phyloP scores from a whole-genome alignment of 139 green algal genomes.

The Micractinium conductrix region DNA sequence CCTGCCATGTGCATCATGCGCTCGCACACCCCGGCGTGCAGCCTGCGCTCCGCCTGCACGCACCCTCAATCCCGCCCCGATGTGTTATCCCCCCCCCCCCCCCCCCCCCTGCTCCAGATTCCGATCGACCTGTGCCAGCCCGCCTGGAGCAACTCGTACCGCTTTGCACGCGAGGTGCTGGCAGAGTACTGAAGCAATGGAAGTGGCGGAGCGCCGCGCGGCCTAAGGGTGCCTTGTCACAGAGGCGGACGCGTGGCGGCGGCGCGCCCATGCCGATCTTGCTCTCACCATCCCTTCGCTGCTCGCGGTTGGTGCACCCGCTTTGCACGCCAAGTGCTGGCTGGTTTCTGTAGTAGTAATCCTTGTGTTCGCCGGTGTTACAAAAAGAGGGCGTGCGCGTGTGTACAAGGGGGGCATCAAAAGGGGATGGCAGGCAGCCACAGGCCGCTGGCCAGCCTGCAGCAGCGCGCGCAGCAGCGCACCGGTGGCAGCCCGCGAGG shows the following conservation, averaged over 20 bases:
- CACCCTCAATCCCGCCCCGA: not conserved
- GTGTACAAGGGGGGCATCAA: not conserved
- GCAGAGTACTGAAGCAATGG: conserved; percentile 34
- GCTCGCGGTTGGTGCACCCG: no score
- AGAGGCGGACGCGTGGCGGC: not conserved
- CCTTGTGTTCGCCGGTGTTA: no score
- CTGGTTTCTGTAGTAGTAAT: conserved; percentile 22
- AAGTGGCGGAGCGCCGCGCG: no score
- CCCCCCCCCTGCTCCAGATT: not conserved
- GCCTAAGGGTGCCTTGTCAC: no score
- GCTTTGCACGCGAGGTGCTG: conserved; percentile 74
- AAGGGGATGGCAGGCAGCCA: no score
- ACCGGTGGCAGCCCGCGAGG: no score
- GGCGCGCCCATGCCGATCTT: not conserved
- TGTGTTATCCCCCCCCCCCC: not conserved
- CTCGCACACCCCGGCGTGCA: no score
- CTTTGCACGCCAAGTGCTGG: conserved; percentile 73
- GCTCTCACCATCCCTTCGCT: no score
- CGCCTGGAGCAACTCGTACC: conserved; percentile 76
- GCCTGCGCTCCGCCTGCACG: not conserved
- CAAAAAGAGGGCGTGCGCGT: not conserved
- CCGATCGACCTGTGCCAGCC: conserved; percentile 71
- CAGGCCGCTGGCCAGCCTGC: no score
- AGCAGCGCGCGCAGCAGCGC: no score
- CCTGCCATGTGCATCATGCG: no score